Evolutionary conservation across 2,329 filamentous ascomycete species (phyloP).

Genomic region (Ophiostoma novo-ulmi): DNA sequence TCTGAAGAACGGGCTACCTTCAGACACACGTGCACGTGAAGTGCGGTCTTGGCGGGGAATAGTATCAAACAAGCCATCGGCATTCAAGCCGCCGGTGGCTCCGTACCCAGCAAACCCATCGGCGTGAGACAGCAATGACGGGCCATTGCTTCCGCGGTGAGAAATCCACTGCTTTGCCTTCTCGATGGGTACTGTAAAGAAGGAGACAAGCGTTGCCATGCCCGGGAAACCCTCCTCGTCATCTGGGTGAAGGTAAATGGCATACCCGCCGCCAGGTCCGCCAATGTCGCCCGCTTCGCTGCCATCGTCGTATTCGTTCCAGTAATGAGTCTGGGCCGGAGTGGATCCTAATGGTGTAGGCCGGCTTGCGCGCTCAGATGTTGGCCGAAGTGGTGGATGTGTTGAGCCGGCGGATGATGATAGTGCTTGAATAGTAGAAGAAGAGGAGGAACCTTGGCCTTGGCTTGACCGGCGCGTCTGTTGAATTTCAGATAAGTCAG

Average conservation of each 20-base stretch:
- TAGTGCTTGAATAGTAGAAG: constrained; percentile 26
- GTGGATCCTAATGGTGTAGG: constrained; percentile 12
- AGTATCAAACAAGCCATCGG: constrained; percentile 14
- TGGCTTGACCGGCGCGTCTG: constrained; percentile 21
- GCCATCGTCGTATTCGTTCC: constrained; percentile 83
- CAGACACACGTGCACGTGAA: neutral
- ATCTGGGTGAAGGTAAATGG: constrained; percentile 70
- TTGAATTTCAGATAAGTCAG: constrained; percentile 29
- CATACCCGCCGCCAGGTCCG: constrained; percentile 57
- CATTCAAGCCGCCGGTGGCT: constrained; percentile 23
- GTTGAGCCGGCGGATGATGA: constrained; percentile 26
- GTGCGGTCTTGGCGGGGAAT: neutral
- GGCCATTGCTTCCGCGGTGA: neutral
- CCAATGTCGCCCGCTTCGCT: constrained; percentile 58
- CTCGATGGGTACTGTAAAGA: constrained; percentile 47
- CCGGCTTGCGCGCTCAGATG: constrained; percentile 13
- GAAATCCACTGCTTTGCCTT: constrained; percentile 50
- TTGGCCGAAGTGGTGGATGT: neutral
- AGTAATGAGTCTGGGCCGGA: constrained; percentile 53
- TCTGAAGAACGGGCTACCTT: neutral
- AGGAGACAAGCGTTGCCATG: constrained; percentile 52
- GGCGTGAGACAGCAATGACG: constrained; percentile 31
- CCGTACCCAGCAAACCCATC: constrained; percentile 21
- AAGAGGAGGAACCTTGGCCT: constrained; percentile 26
- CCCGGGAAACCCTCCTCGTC: constrained; percentile 57